A percentile compares a stretch with the other conserved stretches of the same genome.
These are phyloP conservation scores for Solanum chiquidenum DNA, from an alignment of 257 asterid genomes.

Conservation along the genomic window DNA sequence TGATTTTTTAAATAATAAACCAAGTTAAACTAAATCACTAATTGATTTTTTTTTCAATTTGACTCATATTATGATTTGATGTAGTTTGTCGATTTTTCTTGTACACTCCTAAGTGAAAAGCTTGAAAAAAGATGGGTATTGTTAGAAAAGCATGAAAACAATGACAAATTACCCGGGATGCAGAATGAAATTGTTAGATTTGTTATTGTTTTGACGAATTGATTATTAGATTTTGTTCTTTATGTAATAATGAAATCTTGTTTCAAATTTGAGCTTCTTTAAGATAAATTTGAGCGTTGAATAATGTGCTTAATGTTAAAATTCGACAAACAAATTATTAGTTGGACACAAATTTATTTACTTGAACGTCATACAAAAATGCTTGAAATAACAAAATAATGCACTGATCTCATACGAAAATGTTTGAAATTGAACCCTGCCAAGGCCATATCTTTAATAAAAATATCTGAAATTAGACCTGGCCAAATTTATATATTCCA, in stretches of 20 bases:
- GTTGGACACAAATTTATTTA: neutral
- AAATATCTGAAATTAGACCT: neutral
- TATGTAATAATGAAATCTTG: neutral
- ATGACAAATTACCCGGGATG: neutral
- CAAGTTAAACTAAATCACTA: neutral
- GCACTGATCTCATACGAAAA: neutral
- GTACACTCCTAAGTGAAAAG: neutral
- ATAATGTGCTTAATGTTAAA: too few species aligned
- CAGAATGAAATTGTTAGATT: neutral
- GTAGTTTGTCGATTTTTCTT: neutral
- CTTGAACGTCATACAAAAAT: neutral
- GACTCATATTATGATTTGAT: neutral
- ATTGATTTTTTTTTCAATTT: too few species aligned
- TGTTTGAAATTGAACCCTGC: neutral
- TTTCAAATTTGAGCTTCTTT: neutral
- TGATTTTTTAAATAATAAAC: neutral
- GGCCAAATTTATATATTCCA: neutral
- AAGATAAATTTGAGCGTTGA: neutral
- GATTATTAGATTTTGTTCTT: neutral
- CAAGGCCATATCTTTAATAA: neutral
- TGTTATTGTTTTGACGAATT: too few species aligned
- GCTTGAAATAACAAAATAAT: neutral
- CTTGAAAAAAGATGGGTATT: neutral
- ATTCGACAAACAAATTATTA: too few species aligned
- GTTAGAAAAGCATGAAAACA: neutral